A percentile compares a stretch with the other conserved stretches of the same genome.
Evolutionary conservation across 345 rosid genomes (phyloP).

Genomic region (Bruguiera gymnorhiza): DNA sequence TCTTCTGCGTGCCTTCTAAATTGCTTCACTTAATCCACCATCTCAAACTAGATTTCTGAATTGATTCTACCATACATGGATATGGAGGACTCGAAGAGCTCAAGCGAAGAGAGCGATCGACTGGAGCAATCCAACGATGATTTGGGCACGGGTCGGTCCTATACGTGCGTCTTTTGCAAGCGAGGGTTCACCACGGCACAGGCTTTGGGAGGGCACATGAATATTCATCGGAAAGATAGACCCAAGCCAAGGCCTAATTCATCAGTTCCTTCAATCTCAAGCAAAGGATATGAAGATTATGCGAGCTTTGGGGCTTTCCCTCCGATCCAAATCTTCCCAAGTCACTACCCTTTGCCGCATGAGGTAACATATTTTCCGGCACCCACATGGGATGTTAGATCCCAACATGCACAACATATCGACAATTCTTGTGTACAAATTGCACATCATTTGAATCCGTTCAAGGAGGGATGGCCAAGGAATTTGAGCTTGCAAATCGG

Average conservation of each 20-base stretch:
- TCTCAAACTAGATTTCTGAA: not conserved
- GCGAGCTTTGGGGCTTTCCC: constrained; percentile 20
- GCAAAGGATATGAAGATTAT: constrained; percentile 25
- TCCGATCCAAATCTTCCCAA: constrained; percentile 29
- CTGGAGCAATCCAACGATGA: constrained; percentile 7
- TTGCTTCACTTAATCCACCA: not conserved
- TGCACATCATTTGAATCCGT: constrained; percentile 23
- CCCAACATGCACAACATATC: constrained; percentile 21
- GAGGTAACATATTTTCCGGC: constrained; percentile 11
- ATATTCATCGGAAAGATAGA: constrained; percentile 30
- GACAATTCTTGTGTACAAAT: constrained; percentile 27
- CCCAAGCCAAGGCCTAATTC: constrained; percentile 15
- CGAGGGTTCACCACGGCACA: constrained; percentile 30
- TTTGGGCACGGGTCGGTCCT: constrained; percentile 14
- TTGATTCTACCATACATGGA: not conserved
- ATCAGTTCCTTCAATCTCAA: constrained; percentile 18
- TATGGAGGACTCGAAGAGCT: constrained; percentile 18
- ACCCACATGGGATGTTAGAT: constrained; percentile 16
- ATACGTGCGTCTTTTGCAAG: constrained; percentile 30
- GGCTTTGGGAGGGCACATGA: constrained; percentile 33
- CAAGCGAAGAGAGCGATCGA: constrained; percentile 15
- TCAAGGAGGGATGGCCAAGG: constrained; percentile 23
- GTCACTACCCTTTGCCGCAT: constrained; percentile 13
- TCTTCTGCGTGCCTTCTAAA: not conserved
- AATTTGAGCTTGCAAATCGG: constrained; percentile 19